Evolutionary conservation across 106 monocot species (phyloP), one percentile per base, ranked within the genome.

Genomic region (Gastrodia elata): DNA sequence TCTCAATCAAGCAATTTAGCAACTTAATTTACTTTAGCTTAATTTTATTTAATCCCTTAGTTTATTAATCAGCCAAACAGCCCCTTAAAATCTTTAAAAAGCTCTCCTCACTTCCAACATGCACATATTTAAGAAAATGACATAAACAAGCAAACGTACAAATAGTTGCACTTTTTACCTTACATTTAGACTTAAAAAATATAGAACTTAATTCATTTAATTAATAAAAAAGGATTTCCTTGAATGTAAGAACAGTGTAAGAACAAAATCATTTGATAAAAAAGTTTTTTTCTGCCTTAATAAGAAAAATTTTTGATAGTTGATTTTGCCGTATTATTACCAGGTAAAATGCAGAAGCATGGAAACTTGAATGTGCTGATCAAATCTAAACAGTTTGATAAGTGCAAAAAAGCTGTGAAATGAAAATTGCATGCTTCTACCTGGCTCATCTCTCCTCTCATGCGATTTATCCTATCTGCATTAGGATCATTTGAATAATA

Each of bases 381-480:
- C 30, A 13, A 61, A 61, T 61, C 13, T 61, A 33, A 30, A 2
- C 14, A 61, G 11, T 27, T 32, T 15, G 20, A 9, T 38, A 38
- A 28, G 15, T 46, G 43, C 34, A 73, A 26, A 5, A 38, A 13
- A 76, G 16, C 14, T 42, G 44, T 78, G 6, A 24, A 33, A 43
- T 32, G 22, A 10, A 65, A 48, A 37, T 15, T 49, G 27, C 52
- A 49, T 52, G 26, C 6, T 55, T 36, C 6, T 82, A 97, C 97
- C 97, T 97, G 92, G 61, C 76, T 86, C 90, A 97, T 97, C 87
- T 97, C 97, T 65, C 97, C 97, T 82, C 68, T 92, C 40, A 97
- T 84, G 72, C 97, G 92, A 68, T 90, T 93, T 41, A 97, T 86
- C 81, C 97, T 92, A 78, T 97, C 97, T 46, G 97, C 97, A 88